A percentile compares a stretch with the other conserved stretches of the same genome.
Conservation (phyloP, 805 yeast genomes). For the Starmerella tilneyi region DNA sequence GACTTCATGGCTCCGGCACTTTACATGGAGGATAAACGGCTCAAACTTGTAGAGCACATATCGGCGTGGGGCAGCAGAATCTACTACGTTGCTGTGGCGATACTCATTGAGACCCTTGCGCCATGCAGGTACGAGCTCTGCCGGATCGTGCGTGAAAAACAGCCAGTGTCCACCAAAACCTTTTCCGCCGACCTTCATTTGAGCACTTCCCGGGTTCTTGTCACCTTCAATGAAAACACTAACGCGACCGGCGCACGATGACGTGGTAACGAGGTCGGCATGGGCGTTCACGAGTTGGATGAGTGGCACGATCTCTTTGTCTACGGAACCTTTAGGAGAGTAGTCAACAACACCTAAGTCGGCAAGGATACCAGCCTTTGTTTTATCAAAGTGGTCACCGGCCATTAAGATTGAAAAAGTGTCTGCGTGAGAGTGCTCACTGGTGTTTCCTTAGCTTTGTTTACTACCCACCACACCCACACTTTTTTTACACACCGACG, state of each 20-base stretch:
- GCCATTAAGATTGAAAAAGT: neutral
- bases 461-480: too few species aligned
- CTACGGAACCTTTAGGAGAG: slow-evolving; percentile 85
- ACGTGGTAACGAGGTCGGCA: slow-evolving; percentile 67
- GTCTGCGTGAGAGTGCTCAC: neutral
- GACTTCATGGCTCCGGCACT: slow-evolving; percentile 49
- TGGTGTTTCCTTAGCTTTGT: neutral
- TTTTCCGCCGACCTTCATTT: slow-evolving; percentile 54
- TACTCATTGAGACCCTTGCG: slow-evolving; percentile 23
- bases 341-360: slow-evolving; percentile 29
- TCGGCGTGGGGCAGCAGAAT: slow-evolving; percentile 35
- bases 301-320: slow-evolving; percentile 59
- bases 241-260: slow-evolving; percentile 80
- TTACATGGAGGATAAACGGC: slow-evolving; percentile 75
- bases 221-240: slow-evolving; percentile 72
- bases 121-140: slow-evolving; percentile 34
- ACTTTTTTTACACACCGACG: too few species aligned
- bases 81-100: slow-evolving; percentile 14
- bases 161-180: slow-evolving; percentile 81
- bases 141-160: slow-evolving; percentile 60
- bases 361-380: slow-evolving; percentile 23
- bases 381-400: slow-evolving; percentile 14
- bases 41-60: slow-evolving; percentile 69
- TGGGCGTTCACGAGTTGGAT: slow-evolving; percentile 56
- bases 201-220: slow-evolving; percentile 34